Percentiles rank a stretch among this genome's conserved stretches.
Evolutionary conservation across 164 flowering plant genomes (phyloP).

Genomic region (Stephania japonica): DNA sequence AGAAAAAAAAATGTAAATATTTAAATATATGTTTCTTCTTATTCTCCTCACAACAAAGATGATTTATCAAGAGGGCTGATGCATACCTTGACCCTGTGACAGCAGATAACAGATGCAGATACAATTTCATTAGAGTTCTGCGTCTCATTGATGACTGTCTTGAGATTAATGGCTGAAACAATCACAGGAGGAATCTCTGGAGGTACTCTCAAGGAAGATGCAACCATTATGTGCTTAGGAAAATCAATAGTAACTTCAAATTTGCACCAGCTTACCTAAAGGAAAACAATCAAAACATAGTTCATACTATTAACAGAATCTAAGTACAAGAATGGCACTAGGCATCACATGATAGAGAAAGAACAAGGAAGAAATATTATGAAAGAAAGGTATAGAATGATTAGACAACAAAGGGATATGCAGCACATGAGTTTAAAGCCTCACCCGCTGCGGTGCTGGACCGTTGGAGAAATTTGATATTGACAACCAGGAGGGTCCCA

Average conservation of each 20-base stretch:
- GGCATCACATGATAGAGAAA: background rate
- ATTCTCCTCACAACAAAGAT: background rate
- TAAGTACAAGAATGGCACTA: background rate
- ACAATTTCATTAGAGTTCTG: constrained; percentile 78
- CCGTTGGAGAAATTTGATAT: constrained; percentile 62
- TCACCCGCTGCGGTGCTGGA: constrained; percentile 56
- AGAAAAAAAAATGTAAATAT: too few species aligned
- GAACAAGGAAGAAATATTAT: background rate
- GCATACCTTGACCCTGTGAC: constrained; percentile 80
- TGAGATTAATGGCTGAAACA: constrained; percentile 81
- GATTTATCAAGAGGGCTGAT: background rate
- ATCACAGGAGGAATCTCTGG: constrained; percentile 77
- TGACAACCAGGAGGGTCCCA: constrained; percentile 92
- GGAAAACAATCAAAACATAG: constrained; percentile 16
- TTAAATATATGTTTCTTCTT: background rate
- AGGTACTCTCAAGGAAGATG: constrained; percentile 39
- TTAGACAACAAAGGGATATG: background rate
- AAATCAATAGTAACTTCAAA: constrained; percentile 75
- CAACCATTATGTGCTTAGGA: constrained; percentile 55
- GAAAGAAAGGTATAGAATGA: background rate
- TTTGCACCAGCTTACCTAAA: constrained; percentile 98
- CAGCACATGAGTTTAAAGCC: constrained; percentile 13
- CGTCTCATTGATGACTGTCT: constrained; percentile 72
- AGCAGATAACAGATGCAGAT: constrained; percentile 85
- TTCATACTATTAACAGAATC: background rate